phyloP scores from a whole-genome alignment of 495 filamentous ascomycete genomes.

The Aspergillus heteromorphus region DNA sequence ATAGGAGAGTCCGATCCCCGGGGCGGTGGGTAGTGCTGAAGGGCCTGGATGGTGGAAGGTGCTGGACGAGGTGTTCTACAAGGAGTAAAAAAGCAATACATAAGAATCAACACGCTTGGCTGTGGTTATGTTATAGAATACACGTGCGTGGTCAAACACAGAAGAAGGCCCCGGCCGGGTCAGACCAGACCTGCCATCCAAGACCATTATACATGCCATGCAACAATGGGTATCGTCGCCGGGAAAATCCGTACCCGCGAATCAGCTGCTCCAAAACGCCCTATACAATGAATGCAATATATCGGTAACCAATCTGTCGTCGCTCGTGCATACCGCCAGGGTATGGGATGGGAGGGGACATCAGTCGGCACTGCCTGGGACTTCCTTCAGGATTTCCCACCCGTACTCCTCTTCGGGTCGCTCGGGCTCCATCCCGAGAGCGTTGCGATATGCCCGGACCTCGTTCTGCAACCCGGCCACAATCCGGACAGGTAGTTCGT shows the following conservation, averaged over 20 bases:
- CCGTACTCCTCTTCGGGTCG: constrained; percentile 49
- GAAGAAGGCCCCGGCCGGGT: background rate
- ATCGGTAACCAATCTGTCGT: constrained; percentile 15
- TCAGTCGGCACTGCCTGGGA: constrained; percentile 33
- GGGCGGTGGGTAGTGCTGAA: constrained; percentile 57
- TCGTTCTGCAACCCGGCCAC: constrained; percentile 51
- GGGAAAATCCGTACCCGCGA: constrained; percentile 9
- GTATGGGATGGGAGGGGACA: background rate
- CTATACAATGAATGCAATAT: constrained; percentile 1
- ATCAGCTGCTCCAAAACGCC: constrained; percentile 16
- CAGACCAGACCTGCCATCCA: background rate
- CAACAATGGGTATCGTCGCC: constrained; percentile 21
- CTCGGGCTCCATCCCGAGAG: constrained; percentile 49
- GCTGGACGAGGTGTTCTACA: constrained; percentile 68
- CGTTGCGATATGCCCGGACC: constrained; percentile 48
- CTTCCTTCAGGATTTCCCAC: constrained; percentile 47
- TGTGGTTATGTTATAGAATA: background rate
- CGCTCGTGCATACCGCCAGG: constrained; percentile 9
- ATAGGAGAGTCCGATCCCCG: constrained; percentile 51
- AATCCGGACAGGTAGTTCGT: constrained; percentile 42
- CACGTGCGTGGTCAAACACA: background rate
- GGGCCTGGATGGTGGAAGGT: constrained; percentile 68
- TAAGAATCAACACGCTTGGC: background rate
- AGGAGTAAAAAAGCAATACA: constrained; percentile 26
- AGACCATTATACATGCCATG: constrained; percentile 11